Conservation (phyloP, 2,329 filamentous ascomycete species). For the Neopestalotiopsis sp. region DNA sequence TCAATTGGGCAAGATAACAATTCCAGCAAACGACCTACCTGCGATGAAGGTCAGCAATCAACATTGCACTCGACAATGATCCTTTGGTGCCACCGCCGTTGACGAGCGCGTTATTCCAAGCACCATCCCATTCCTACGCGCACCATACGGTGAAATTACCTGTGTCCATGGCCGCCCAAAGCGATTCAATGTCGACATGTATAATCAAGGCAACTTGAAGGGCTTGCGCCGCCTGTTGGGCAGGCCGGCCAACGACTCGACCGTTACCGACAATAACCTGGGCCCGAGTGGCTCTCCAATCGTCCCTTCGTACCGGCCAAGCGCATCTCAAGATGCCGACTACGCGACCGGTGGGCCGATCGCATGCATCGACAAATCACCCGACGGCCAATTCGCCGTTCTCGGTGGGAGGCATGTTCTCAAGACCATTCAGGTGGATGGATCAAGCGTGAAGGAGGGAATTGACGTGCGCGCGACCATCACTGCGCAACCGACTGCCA, state of each 20-base stretch:
- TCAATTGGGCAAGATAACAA: not conserved
- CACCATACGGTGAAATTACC: constrained; percentile 19
- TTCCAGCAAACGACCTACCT: not conserved
- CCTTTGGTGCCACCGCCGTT: not conserved
- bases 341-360: constrained; percentile 59
- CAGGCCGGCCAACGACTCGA: constrained; percentile 53
- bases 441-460: constrained; percentile 57
- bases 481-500: constrained; percentile 50
- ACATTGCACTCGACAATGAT: not conserved
- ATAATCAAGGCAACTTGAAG: constrained; percentile 59
- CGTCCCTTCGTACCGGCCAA: constrained; percentile 53
- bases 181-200: constrained; percentile 44
- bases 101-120: not conserved
- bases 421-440: constrained; percentile 63
- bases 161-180: constrained; percentile 29
- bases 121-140: not conserved
- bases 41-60: not conserved
- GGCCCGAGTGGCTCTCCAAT: constrained; percentile 52
- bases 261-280: constrained; percentile 48
- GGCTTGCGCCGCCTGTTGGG: constrained; percentile 62
- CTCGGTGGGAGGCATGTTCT: constrained; percentile 65
- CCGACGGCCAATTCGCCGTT: constrained; percentile 60
- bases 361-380: constrained; percentile 61
- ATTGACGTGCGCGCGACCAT: constrained; percentile 64
- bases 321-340: constrained; percentile 59